phyloP scores from a whole-genome alignment of 345 rosid species.

The Ceriops zippeliana region DNA sequence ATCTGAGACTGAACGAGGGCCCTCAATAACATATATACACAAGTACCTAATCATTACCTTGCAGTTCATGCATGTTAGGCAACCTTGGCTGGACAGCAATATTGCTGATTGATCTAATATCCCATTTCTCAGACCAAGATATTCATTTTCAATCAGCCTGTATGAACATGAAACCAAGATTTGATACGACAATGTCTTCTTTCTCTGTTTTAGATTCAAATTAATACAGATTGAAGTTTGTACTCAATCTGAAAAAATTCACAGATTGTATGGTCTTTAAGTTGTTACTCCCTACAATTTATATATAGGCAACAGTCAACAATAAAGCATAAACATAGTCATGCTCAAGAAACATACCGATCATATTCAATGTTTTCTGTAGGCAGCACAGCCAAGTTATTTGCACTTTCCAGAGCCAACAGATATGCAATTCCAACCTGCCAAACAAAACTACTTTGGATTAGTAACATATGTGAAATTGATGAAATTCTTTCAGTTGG shows the following conservation, averaged over 20 bases:
- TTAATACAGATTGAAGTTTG: too few species aligned
- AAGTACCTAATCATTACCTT: slow-evolving; percentile 47
- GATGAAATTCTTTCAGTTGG: neutral
- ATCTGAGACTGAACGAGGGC: neutral
- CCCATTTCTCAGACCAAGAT: slow-evolving; percentile 86
- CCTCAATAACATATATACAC: neutral
- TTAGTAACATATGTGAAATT: neutral
- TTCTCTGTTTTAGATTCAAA: too few species aligned
- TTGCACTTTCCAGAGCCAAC: slow-evolving; percentile 85
- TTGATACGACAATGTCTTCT: neutral
- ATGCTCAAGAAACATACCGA: slow-evolving; percentile 37
- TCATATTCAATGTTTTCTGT: slow-evolving; percentile 85
- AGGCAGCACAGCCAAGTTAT: slow-evolving; percentile 55
- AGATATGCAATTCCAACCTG: slow-evolving; percentile 92
- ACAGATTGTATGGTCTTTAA: too few species aligned
- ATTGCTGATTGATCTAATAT: slow-evolving; percentile 96
- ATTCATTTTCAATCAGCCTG: slow-evolving; percentile 89
- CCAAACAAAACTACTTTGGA: slow-evolving; percentile 1
- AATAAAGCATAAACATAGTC: neutral
- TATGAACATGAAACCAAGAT: slow-evolving; percentile 18
- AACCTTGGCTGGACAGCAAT: slow-evolving; percentile 72
- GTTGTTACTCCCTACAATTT: neutral
- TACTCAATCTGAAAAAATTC: too few species aligned
- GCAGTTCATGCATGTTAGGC: slow-evolving; percentile 87
- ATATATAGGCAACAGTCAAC: neutral